phyloP scores from a whole-genome alignment of 2,329 filamentous ascomycete genomes.

The Phialophora macrospora region DNA sequence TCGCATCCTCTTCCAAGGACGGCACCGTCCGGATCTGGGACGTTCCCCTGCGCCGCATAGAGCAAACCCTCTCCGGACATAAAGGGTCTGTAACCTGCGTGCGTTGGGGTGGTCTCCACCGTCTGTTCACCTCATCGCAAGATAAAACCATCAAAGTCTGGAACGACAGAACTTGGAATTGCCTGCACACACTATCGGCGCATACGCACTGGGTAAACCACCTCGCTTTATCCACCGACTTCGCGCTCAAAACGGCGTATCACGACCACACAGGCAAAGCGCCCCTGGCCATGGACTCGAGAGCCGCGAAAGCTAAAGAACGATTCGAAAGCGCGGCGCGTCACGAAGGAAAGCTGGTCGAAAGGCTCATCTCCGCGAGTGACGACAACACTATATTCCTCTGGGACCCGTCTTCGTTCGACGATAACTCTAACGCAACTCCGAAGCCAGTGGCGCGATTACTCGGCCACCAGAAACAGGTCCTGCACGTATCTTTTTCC shows the following conservation, averaged over 20 bases:
- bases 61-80: conserved; percentile 85
- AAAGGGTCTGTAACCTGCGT: conserved; percentile 89
- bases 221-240: conserved; percentile 89
- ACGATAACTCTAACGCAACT: conserved; percentile 51
- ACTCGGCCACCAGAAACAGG: conserved; percentile 93
- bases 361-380: conserved; percentile 85
- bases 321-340: conserved; percentile 85
- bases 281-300: conserved; percentile 71
- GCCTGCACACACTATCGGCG: conserved; percentile 76
- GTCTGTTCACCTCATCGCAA: conserved; percentile 82
- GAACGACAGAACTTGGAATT: conserved; percentile 77
- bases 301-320: conserved; percentile 73
- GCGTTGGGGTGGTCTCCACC: conserved; percentile 88
- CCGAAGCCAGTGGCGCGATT: conserved; percentile 86
- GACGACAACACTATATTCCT: conserved; percentile 97
- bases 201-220: conserved; percentile 98
- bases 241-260: conserved; percentile 81
- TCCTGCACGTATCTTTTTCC: conserved; percentile 94
- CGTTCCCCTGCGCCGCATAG: conserved; percentile 74
- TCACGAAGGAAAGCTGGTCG: conserved; percentile 74
- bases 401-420: conserved; percentile 73
- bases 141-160: conserved; percentile 93
- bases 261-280: conserved; percentile 79
- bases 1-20: conserved; percentile 90
- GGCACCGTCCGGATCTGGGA: conserved; percentile 87